These are phyloP conservation scores for Globisporangium yorkense DNA, from an alignment of 352 stramenopile genomes.

Conservation along the genomic window DNA sequence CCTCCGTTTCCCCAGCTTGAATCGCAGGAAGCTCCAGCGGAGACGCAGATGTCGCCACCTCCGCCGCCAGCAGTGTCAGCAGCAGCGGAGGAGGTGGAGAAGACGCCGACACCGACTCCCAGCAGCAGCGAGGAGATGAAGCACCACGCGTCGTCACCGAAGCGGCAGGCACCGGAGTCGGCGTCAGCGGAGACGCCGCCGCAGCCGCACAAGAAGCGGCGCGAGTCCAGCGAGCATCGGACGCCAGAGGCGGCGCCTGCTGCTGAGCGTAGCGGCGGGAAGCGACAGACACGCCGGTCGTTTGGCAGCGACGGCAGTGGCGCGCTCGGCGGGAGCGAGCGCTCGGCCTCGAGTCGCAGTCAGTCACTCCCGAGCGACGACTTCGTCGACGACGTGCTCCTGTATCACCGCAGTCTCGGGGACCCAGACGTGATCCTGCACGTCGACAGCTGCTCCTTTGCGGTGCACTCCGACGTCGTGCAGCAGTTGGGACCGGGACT, in stretches of 20 bases:
- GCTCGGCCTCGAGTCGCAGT: background rate
- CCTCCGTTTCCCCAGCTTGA: too few species aligned
- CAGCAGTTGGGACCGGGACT: constrained; percentile 29
- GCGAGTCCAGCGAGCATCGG: background rate
- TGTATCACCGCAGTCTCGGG: background rate
- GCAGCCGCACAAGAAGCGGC: too few species aligned
- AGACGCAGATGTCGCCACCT: too few species aligned
- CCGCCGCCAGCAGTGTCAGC: too few species aligned
- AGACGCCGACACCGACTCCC: too few species aligned
- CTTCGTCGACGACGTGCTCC: background rate
- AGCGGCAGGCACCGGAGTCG: too few species aligned
- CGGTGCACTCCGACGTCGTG: constrained; percentile 29
- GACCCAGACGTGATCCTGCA: constrained; percentile 40
- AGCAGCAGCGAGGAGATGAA: too few species aligned
- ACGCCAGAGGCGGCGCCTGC: background rate
- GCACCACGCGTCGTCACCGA: too few species aligned
- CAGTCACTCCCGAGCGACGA: background rate
- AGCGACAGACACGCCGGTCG: constrained; percentile 3
- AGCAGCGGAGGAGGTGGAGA: too few species aligned
- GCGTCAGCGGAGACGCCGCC: too few species aligned
- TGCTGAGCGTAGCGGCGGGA: background rate
- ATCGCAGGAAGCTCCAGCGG: too few species aligned
- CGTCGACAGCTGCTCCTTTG: constrained; percentile 42
- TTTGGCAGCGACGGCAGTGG: constrained; percentile 8
- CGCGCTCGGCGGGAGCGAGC: constrained; percentile 3